phyloP scores from a whole-genome alignment of 169 alveolate genomes.

The Babesia sp. region DNA sequence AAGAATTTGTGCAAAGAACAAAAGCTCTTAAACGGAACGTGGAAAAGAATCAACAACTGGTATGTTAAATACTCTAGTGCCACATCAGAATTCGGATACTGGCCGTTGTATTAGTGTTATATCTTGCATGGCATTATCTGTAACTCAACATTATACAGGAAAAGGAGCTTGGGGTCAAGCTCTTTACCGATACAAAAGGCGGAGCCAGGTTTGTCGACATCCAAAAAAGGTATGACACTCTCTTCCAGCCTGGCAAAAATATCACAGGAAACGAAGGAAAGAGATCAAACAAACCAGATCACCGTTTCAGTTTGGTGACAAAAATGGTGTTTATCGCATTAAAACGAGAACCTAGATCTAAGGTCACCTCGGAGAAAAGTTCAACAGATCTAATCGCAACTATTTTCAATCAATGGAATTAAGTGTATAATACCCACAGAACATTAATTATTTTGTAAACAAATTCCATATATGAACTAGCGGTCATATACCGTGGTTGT shows the following conservation, averaged over 20 bases:
- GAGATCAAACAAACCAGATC: conserved; percentile 37
- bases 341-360: not conserved
- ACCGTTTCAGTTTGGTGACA: conserved; percentile 28
- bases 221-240: conserved; percentile 34
- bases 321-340: conserved; percentile 33
- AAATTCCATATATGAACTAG: too few relatives aligned
- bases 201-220: conserved; percentile 57
- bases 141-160: conserved; percentile 16
- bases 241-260: not conserved
- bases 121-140: not conserved
- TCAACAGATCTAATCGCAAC: too few relatives aligned
- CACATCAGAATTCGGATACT: not conserved
- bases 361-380: too few relatives aligned
- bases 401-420: too few relatives aligned
- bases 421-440: too few relatives aligned
- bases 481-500: too few relatives aligned
- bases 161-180: conserved; percentile 62
- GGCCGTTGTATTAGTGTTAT: not conserved
- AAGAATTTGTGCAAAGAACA: conserved; percentile 69
- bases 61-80: conserved; percentile 19
- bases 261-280: conserved; percentile 33
- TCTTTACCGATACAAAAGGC: conserved; percentile 48
- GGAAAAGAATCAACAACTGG: conserved; percentile 64
- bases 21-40: conserved; percentile 68
- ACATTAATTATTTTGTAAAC: too few relatives aligned